Base-by-base conservation (phyloP, 2,329 filamentous ascomycete species). In the Aaosphaeria arxii region DNA sequence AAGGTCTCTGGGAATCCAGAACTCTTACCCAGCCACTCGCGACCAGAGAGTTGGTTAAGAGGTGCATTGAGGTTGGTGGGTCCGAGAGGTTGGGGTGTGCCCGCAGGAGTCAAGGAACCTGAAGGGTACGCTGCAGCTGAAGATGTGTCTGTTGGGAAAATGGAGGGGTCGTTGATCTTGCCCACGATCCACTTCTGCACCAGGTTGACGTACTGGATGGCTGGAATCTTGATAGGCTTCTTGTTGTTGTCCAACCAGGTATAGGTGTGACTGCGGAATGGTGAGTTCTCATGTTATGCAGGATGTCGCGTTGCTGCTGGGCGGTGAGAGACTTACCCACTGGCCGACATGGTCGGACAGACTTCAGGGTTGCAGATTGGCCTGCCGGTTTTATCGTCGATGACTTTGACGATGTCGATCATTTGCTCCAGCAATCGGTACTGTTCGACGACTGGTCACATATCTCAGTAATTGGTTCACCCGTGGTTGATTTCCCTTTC, bases 151-250 rank as follows among this genome's bases (percentile, higher is more conserved):
- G 90, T 96, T 5, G 92, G 92, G 74, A 97, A 96, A 73, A 95
- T 89, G 66, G 82, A 81, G 43, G 84, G 84, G 69, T 97, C 91
- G 62, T 94, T 89, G 55, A 96, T 90, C 75, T 97, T 97, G 73
- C 91, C 90, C 30, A 89, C 88, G 67, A 97, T 95, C 91, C 92
- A 97, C 64, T 92, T 89, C 74, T 96, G 91, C 70, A 97, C 95
- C 29, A 96, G 84, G 57, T 89, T 90, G 74, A 96, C 94, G 74
- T 97, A 97, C 71, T 95, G 91, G 53, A 86, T 86, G 5, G 92
- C 92, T 4, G 92, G 91, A 39, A 97, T 87, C 72, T 95, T 92
- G 55, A 95, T 91, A 7, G 92, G 91, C 66, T 90, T 86, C 59
- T 87, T 85, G 62, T 89, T 86, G 56, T 86, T 86, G 72, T 96